Conservation (phyloP, 495 filamentous ascomycete genomes). For the Penicillium canescens region DNA sequence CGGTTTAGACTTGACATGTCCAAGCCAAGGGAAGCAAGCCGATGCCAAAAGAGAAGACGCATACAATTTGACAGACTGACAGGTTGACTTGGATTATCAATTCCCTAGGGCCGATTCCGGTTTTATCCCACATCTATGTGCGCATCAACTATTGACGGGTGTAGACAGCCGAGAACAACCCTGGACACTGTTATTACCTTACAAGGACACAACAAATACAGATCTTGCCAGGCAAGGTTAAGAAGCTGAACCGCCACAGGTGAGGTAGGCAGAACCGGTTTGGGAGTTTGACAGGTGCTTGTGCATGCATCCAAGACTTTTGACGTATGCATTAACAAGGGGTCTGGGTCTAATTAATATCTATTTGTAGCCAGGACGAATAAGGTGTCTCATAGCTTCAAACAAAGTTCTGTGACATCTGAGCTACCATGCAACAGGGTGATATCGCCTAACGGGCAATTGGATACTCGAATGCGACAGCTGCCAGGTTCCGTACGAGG, state of each 20-base stretch:
- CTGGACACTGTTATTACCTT: not conserved
- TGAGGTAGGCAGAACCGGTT: too few relatives aligned
- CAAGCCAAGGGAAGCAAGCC: not conserved
- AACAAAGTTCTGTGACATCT: constrained; percentile 19
- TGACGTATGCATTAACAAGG: constrained; percentile 5
- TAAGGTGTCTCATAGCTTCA: not conserved
- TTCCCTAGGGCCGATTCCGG: not conserved
- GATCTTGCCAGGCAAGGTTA: not conserved
- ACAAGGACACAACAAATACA: not conserved
- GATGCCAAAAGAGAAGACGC: not conserved
- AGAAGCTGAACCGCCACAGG: not conserved
- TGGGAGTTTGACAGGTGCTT: constrained; percentile 1
- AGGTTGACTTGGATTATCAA: not conserved
- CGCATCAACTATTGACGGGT: not conserved
- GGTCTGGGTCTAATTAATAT: constrained; percentile 13
- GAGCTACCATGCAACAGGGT: constrained; percentile 11
- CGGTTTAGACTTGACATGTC: not conserved
- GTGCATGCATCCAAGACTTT: constrained; percentile 9
- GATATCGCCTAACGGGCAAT: not conserved
- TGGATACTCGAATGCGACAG: constrained; percentile 5
- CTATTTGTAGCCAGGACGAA: not conserved
- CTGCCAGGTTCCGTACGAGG: not conserved
- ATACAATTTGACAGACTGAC: too few relatives aligned
- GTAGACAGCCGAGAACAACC: not conserved
- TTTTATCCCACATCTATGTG: not conserved